phyloP scores from a whole-genome alignment of 1,139 yeast species.

The Geotrichum bryndzae region DNA sequence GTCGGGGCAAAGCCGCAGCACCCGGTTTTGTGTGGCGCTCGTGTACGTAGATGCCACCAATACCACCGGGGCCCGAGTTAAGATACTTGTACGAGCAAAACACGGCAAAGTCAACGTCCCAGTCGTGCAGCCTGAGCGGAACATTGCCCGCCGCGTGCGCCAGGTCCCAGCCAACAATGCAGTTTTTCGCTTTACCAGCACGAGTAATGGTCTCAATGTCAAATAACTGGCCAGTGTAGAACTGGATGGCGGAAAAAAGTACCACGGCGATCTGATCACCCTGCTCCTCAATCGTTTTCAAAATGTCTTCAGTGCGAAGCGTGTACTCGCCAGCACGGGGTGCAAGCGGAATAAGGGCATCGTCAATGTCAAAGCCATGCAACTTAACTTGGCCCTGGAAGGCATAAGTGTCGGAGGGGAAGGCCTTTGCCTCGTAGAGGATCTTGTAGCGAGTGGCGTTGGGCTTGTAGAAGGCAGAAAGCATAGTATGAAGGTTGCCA shows the following conservation, averaged over 20 bases:
- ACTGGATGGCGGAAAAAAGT: conserved; percentile 83
- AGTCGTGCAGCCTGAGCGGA: conserved; percentile 65
- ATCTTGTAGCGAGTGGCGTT: conserved; percentile 54
- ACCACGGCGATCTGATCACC: conserved; percentile 66
- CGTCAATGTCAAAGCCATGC: conserved; percentile 52
- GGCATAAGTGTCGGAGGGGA: conserved; percentile 90
- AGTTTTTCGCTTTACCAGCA: conserved; percentile 48
- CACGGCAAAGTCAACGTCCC: conserved; percentile 89
- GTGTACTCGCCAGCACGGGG: conserved; percentile 53
- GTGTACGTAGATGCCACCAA: conserved; percentile 77
- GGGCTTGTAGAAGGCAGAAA: conserved; percentile 73
- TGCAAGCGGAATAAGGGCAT: conserved; percentile 56
- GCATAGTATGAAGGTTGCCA: conserved; percentile 66
- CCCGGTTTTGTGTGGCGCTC: conserved; percentile 42
- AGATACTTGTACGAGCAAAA: conserved; percentile 93
- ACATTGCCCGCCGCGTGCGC: conserved; percentile 95
- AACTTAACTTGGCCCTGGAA: conserved; percentile 65
- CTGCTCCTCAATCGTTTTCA: conserved; percentile 49
- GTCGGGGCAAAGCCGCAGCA: conserved; percentile 49
- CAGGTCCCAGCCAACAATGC: conserved; percentile 86
- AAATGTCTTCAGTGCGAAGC: conserved; percentile 58
- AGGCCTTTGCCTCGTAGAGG: conserved; percentile 77
- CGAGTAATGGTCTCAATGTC: conserved; percentile 64
- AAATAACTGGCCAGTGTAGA: conserved; percentile 84
- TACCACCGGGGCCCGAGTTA: conserved; percentile 89